Base-by-base conservation (phyloP, 257 asterid species). In the Parsonsia alboflavescens region DNA sequence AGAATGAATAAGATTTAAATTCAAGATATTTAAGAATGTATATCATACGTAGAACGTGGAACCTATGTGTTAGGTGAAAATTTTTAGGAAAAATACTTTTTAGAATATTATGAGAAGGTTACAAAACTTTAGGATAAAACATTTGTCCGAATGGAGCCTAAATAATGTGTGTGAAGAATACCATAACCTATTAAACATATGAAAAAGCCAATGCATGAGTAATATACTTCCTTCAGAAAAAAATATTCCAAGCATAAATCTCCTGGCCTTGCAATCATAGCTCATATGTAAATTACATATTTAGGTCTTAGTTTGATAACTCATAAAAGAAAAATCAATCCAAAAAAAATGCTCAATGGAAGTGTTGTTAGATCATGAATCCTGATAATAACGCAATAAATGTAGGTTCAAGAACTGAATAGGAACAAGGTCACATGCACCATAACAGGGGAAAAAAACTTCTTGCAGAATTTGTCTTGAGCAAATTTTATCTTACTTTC, bases 401-500 rank as follows among this genome's bases (percentile, higher is more conserved):
- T 15, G 21, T 26, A 59, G 33, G 42, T 1, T 13, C 36, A 30
- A 30, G 5, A 28, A 13, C 10, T 30, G 41, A 62, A 45, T 0
- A 61, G 42, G n/a, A 61, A 61, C 4, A 6, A 3, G 9, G 12
- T 65, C 50, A 44, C 28, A 39, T 19, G 49, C 21, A 36, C 26
- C 3, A 64, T 64, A 64, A 59, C 19, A 59, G 66, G 6, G 4
- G 6, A 39, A 65, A 17, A 42, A 33, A 6, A 65, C 15, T 68
- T 42, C 72, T 45, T 10, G 5, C 58, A 46, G 41, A 46, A 68
- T 39, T 21, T n/a, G 58, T 30, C n/a, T 10, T 72, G 48, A 44
- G 36, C 19, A 21, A 54, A 42, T 54, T 33, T 52, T 41, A 73
- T 41, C 83, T 78, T 78, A 89, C 99, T 96, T 95, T 95, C 99